Conservation (phyloP, 257 asterid genomes). For the Gentiana dahurica region DNA sequence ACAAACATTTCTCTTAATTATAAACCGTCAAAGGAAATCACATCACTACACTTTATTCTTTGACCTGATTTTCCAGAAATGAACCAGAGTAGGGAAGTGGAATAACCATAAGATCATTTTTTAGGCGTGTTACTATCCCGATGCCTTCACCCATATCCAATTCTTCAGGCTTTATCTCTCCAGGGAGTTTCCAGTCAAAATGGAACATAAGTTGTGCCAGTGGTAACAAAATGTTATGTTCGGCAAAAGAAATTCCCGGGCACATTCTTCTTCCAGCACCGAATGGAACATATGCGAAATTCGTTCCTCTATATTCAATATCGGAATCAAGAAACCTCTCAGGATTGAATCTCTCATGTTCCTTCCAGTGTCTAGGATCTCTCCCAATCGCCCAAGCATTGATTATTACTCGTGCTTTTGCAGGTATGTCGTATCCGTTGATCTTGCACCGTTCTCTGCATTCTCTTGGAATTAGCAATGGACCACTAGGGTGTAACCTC, state of each 20-base stretch:
- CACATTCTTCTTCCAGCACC: no score
- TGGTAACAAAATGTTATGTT: neutral
- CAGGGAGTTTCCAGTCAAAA: neutral
- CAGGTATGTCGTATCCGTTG: neutral
- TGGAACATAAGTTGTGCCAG: neutral
- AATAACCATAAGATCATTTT: no score
- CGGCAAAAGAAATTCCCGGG: no score
- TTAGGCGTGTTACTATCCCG: neutral
- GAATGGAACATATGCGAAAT: no score
- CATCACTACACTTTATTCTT: no score
- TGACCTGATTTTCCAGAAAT: neutral
- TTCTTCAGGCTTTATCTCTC: neutral
- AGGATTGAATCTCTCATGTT: neutral
- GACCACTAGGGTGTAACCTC: no score
- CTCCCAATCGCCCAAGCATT: no score
- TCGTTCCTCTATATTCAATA: no score
- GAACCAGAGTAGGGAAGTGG: neutral
- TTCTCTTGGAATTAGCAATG: neutral
- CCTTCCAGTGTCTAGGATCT: neutral
- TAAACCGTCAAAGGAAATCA: no score
- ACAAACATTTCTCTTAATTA: no score
- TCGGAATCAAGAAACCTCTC: neutral
- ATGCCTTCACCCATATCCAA: neutral
- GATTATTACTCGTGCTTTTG: no score
- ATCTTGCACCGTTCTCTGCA: neutral